Evolutionary conservation across 2,329 filamentous ascomycete genomes (phyloP).

Genomic region (Madurella mycetomatis): DNA sequence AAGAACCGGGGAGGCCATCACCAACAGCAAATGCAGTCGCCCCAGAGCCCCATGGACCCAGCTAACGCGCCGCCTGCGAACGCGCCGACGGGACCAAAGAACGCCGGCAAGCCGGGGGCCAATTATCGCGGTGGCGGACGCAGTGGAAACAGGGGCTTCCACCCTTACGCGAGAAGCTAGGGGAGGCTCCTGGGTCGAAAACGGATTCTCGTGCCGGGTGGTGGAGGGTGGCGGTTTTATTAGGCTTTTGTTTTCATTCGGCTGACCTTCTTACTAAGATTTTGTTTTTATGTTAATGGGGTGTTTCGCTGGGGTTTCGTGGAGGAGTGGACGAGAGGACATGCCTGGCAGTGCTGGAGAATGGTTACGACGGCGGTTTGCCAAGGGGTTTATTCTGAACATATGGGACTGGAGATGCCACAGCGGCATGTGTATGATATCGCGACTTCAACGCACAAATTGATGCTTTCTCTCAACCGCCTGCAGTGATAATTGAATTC

Average conservation of each 20-base stretch:
- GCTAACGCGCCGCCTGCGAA: slow-evolving; percentile 66
- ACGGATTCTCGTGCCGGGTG: no score
- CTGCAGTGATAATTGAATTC: not conserved
- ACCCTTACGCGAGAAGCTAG: slow-evolving; percentile 59
- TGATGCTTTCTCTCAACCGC: not conserved
- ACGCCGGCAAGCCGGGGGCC: slow-evolving; percentile 82
- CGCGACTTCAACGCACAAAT: not conserved
- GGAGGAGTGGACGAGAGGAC: no score
- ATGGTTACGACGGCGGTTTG: no score
- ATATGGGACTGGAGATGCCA: not conserved
- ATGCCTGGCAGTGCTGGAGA: no score
- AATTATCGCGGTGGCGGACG: slow-evolving; percentile 91
- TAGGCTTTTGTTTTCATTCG: no score
- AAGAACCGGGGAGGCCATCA: slow-evolving; percentile 32
- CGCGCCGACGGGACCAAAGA: slow-evolving; percentile 93
- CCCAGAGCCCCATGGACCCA: slow-evolving; percentile 44
- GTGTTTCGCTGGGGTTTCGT: no score
- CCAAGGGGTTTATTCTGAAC: no score
- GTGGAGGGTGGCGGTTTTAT: no score
- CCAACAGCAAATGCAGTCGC: slow-evolving; percentile 31
- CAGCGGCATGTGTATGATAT: not conserved
- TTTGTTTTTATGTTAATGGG: no score
- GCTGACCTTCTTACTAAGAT: no score
- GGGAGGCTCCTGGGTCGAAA: no score
- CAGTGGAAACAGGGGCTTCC: slow-evolving; percentile 69